Evolutionary conservation across 495 filamentous ascomycete species (phyloP), one percentile per base, ranked within the genome.

Genomic region (Margaritispora aquatica): DNA sequence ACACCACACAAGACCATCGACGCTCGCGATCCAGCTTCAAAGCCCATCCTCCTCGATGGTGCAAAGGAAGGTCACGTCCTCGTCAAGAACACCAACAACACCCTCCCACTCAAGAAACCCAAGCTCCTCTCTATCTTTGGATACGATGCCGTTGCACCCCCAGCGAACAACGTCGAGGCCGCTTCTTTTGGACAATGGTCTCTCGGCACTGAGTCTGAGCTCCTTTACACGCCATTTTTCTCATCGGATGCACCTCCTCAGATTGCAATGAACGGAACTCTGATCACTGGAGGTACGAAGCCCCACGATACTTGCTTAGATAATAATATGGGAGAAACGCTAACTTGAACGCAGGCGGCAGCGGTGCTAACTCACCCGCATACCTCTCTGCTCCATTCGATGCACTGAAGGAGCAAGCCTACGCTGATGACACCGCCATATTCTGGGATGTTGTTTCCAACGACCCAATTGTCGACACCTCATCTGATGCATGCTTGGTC

Each of bases 221-320:
- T 58, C 3, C n/a, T 55, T 29, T 55, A 31, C 20, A 0, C 21
- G 9, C 2, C 50, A 15, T 55, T 63, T 27, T 21, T 55, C 23
- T 51, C 27, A 20, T 34, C 29, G 15, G 2, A 2, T 2, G 8
- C 44, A 5, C 19, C 26, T 1, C 53, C 74, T 83, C 86, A 36
- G 84, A 88, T 27, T 94, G 93, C 63, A 77, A 88, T 66, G 80
- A 86, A 55, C 34, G 93, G 92, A 41, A 96, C 93, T 3, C 77
- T 96, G 19, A 91, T 87, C 34, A 90, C 92, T 84, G 91, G 84
- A 54, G 59, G 38, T 44, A 44, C 19, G 38, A 10, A 8, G 2
- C 13, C 13, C 29, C 5, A 13, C 29, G n/a, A 5, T 34, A 13
- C 13, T 34, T 34, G 29, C 29, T 8, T 8, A n/a, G 44, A 8